Evolutionary conservation across 208 protist species (phyloP).

Genomic region (Angomonas deanei): DNA sequence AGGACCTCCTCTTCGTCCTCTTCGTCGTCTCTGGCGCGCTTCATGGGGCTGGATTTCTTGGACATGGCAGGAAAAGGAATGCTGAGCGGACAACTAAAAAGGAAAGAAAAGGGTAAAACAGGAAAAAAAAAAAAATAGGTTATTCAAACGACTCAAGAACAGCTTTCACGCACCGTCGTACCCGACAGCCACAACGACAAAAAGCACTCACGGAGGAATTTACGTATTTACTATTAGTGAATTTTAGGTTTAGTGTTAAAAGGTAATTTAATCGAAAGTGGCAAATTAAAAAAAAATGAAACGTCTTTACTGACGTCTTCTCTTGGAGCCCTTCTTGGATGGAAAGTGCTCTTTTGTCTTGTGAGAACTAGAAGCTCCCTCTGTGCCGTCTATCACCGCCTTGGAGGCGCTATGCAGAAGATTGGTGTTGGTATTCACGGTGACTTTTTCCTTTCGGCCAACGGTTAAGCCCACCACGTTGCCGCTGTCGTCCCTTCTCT

Average conservation of each 20-base stretch:
- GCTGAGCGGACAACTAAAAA: too few relatives aligned
- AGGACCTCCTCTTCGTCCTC: slow-evolving; percentile 5
- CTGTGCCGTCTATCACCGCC: slow-evolving; percentile 25
- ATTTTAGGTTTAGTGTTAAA: too few relatives aligned
- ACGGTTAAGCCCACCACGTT: slow-evolving; percentile 75
- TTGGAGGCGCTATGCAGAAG: slow-evolving; percentile 62
- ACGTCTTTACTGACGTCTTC: too few relatives aligned
- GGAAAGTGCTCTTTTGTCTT: too few relatives aligned
- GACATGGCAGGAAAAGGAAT: too few relatives aligned
- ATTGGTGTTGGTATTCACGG: slow-evolving; percentile 63
- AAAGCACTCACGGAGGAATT: too few relatives aligned
- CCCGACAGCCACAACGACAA: too few relatives aligned
- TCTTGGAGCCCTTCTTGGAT: too few relatives aligned
- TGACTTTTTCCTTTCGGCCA: slow-evolving; percentile 32
- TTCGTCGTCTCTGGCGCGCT: not conserved
- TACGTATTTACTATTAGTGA: slow-evolving; percentile 8
- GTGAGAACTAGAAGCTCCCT: not conserved
- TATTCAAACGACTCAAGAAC: not conserved
- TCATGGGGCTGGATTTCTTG: not conserved
- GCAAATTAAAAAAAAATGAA: too few relatives aligned
- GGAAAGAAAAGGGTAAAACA: not conserved
- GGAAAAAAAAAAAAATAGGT: not conserved
- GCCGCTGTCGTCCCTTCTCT: slow-evolving; percentile 61
- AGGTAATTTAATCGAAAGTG: too few relatives aligned
- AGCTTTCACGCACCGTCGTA: too few relatives aligned